Conservation (phyloP, 129 eudicot species). For the Mikania micrantha region DNA sequence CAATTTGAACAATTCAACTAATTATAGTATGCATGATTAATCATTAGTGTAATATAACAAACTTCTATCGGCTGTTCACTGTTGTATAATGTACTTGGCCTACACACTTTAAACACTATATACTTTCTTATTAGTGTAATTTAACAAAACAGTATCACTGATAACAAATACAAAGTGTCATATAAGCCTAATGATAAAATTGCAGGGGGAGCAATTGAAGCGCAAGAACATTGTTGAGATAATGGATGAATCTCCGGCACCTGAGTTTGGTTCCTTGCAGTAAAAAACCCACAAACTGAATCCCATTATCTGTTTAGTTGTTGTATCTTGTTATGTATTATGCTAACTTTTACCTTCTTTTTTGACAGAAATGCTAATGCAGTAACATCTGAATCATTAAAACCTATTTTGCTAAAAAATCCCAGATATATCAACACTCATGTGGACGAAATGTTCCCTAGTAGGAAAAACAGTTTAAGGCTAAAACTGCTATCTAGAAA, state of each 20-base stretch:
- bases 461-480: conserved; percentile 57
- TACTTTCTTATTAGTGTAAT: too few relatives aligned
- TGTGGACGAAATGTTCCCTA: conserved; percentile 70
- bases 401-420: conserved; percentile 44
- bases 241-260: conserved; percentile 47
- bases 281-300: conserved; percentile 9
- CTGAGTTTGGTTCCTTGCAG: conserved; percentile 26
- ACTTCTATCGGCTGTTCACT: neutral
- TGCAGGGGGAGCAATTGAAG: conserved; percentile 86
- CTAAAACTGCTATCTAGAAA: conserved; percentile 44
- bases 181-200: neutral
- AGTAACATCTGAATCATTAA: conserved; percentile 30
- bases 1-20: neutral
- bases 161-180: neutral
- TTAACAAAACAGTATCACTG: neutral
- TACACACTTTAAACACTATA: neutral
- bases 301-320: neutral
- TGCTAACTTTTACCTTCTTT: conserved; percentile 4
- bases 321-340: neutral
- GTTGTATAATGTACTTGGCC: neutral
- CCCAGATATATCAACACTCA: conserved; percentile 72
- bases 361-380: conserved; percentile 36
- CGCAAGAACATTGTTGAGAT: conserved; percentile 43
- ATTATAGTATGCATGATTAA: conserved; percentile 2
- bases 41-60: neutral